These are phyloP conservation scores for Gnetum montanum DNA, from an alignment of 75 land plant species.

Conservation along the genomic window DNA sequence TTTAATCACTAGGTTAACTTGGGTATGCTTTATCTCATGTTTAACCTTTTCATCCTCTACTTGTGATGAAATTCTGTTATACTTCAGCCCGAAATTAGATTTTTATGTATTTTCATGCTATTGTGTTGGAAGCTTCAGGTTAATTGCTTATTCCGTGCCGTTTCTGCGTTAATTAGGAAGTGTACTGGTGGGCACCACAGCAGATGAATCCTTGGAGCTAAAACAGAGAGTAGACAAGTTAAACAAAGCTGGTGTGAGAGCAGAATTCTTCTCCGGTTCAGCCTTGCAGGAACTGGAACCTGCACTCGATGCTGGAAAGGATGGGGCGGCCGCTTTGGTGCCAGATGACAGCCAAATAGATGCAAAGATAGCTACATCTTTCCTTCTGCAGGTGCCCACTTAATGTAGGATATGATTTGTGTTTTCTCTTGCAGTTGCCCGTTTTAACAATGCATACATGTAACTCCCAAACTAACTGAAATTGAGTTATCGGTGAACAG, in stretches of 20 bases:
- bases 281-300: constrained; percentile 51
- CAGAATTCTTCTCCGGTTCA: constrained; percentile 41
- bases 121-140: too few relatives aligned
- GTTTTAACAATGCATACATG: too few relatives aligned
- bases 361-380: constrained; percentile 58
- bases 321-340: constrained; percentile 62
- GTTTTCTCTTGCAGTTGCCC: too few relatives aligned
- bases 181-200: constrained; percentile 55
- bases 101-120: too few relatives aligned
- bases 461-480: too few relatives aligned
- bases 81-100: too few relatives aligned
- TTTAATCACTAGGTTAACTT: too few relatives aligned
- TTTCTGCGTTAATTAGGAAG: constrained; percentile 38
- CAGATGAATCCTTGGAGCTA: constrained; percentile 31
- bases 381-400: constrained; percentile 47
- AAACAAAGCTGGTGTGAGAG: constrained; percentile 55
- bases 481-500: constrained; percentile 28
- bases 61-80: too few relatives aligned
- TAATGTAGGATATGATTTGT: too few relatives aligned
- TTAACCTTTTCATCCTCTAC: too few relatives aligned
- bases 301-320: constrained; percentile 44
- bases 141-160: too few relatives aligned
- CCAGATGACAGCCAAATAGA: constrained; percentile 87
- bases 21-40: too few relatives aligned
- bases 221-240: constrained; percentile 41